Evolutionary conservation across 2,329 filamentous ascomycete genomes (phyloP), one percentile per base, ranked within the genome.

Genomic region (Fusarium neocosmosporiellum): DNA sequence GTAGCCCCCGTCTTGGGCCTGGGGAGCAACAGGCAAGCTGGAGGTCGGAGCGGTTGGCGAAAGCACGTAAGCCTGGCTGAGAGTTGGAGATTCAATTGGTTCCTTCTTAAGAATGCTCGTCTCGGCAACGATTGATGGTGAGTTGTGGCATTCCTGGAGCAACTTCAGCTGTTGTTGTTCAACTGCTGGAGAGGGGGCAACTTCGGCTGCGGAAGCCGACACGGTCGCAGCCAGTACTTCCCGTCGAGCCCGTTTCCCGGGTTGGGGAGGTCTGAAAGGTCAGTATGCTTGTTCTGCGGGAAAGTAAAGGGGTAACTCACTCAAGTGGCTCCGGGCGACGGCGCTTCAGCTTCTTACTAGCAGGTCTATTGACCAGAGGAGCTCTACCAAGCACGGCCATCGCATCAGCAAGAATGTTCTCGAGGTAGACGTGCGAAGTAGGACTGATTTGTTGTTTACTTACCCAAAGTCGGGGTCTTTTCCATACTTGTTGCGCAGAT

Each of bases 401-500:
- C 16, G 14, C 22, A 11, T 71, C 33, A 63, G 68, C 31, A 11
- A 18, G 7, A 2, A 48, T 6, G 27, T 10, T 20, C 22, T 6
- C 24, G 31, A 33, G 13, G n/a, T 9, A 20, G 36, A 4, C 57
- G 46, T 9, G 63, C 18, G 4, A 50, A 20, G n/a, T 5, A 9
- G 6, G 14, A 7, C 18, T 16, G 16, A 0, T 16, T 1, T 27
- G 6, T 22, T 16, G 27, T 24, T 7, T 31, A 75, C 82, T 64
- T 77, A 84, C 83, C 80, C 80, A 63, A 80, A 84, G 8, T 79
- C 77, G 0, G 83, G 81, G 39, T 84, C 82, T 39, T 77, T 80
- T 0, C 83, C 83, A 48, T 85, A 85, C 66, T 84, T 83, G 69
- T 80, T 81, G 67, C 81, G 82, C 10, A 84, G 67, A 60, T 85